Evolutionary conservation across 805 yeast species (phyloP).

Genomic region (Suhomyces tanzawaensis): DNA sequence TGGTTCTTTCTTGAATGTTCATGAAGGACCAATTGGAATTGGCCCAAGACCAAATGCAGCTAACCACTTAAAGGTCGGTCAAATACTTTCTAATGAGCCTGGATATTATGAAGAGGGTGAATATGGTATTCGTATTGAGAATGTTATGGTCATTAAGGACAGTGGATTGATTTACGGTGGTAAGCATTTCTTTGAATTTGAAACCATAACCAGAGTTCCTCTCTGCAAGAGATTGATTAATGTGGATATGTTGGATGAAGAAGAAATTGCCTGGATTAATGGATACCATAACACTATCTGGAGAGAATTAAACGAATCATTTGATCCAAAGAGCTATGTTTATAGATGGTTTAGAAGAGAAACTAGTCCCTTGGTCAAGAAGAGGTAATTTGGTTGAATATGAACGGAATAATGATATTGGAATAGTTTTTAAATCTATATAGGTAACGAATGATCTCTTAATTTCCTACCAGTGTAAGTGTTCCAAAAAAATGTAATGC

Average conservation of each 20-base stretch:
- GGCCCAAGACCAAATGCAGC: conserved; percentile 51
- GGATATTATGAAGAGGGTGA: conserved; percentile 60
- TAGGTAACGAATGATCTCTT: background rate
- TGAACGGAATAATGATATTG: background rate
- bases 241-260: conserved; percentile 47
- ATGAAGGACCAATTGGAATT: conserved; percentile 64
- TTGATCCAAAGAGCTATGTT: conserved; percentile 37
- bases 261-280: conserved; percentile 70
- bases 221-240: conserved; percentile 78
- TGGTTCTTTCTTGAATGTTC: conserved; percentile 60
- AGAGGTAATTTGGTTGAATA: background rate
- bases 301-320: conserved; percentile 42
- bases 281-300: conserved; percentile 60
- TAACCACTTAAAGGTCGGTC: conserved; percentile 48
- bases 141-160: conserved; percentile 48
- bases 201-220: conserved; percentile 83
- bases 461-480: background rate
- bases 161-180: conserved; percentile 48
- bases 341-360: conserved; percentile 52
- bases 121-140: conserved; percentile 57
- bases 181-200: conserved; percentile 63
- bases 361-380: conserved; percentile 27
- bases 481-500: background rate
- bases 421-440: background rate
- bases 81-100: conserved; percentile 59